Conservation (phyloP, 2,329 filamentous ascomycete species). For the Dactylellina parvicollis region DNA sequence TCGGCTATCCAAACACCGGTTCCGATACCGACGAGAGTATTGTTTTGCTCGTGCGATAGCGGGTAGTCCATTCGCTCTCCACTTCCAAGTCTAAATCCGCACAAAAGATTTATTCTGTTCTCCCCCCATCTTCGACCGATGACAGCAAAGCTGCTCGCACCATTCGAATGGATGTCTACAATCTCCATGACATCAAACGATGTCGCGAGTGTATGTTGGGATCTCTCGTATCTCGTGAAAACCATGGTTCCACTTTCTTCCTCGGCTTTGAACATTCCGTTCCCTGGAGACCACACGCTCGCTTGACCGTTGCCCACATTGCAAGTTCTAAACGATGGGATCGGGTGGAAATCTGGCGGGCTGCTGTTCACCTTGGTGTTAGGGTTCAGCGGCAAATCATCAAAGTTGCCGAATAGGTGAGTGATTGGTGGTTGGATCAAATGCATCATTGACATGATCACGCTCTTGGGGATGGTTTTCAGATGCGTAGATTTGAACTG, state of each 20-base stretch:
- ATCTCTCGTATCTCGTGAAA: conserved; percentile 48
- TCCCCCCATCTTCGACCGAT: conserved; percentile 43
- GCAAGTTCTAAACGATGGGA: conserved; percentile 41
- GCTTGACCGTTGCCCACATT: conserved; percentile 41
- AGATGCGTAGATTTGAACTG: conserved; percentile 49
- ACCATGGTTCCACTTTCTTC: conserved; percentile 48
- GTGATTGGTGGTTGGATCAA: conserved; percentile 45
- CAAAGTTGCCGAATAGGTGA: conserved; percentile 43
- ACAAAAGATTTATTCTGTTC: conserved; percentile 49
- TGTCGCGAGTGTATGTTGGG: conserved; percentile 42
- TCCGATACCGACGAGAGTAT: conserved; percentile 30
- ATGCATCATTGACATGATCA: conserved; percentile 54
- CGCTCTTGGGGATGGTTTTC: conserved; percentile 51
- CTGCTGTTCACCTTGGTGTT: conserved; percentile 36
- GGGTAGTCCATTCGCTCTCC: conserved; percentile 44
- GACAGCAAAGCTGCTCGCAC: conserved; percentile 41
- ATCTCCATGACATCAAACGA: conserved; percentile 51
- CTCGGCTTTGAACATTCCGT: conserved; percentile 42
- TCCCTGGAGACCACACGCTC: conserved; percentile 48
- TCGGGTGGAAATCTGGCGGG: conserved; percentile 36
- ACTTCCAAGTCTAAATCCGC: conserved; percentile 45
- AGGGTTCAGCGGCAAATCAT: conserved; percentile 29
- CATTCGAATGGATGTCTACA: conserved; percentile 43
- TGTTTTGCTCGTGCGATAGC: conserved; percentile 34
- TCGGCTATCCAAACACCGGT: conserved; percentile 49